These are phyloP conservation scores for Boletus rubropictus DNA, from an alignment of 768 basidiomycete species.

Conservation along the genomic window DNA sequence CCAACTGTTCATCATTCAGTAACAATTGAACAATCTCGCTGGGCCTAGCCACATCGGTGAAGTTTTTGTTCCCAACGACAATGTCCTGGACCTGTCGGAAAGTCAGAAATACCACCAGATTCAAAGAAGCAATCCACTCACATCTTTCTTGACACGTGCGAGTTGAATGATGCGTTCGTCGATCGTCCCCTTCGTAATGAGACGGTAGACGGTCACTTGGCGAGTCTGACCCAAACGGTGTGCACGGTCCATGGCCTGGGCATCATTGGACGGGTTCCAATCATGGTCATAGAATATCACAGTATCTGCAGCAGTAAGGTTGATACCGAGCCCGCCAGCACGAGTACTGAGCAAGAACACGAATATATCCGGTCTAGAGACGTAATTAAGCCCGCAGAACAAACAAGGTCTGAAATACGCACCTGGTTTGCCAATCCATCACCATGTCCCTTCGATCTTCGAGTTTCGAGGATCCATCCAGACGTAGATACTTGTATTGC, in stretches of 20 bases:
- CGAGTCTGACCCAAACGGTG: slow-evolving; percentile 95
- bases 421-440: slow-evolving; percentile 98
- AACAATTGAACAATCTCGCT: slow-evolving; percentile 95
- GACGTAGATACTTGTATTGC: slow-evolving; percentile 88
- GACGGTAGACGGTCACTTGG: slow-evolving; percentile 93
- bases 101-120: neutral
- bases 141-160: slow-evolving; percentile 95
- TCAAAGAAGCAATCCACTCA: slow-evolving; percentile 30
- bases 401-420: slow-evolving; percentile 17
- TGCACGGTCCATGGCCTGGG: slow-evolving; percentile 97
- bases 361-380: slow-evolving; percentile 73
- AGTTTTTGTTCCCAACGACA: slow-evolving; percentile 94
- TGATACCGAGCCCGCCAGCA: slow-evolving; percentile 96
- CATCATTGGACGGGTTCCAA: slow-evolving; percentile 89
- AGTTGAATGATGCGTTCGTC: slow-evolving; percentile 97
- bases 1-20: slow-evolving; percentile 91
- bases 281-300: slow-evolving; percentile 25
- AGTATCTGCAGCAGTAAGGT: slow-evolving; percentile 67
- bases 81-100: slow-evolving; percentile 87
- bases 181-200: slow-evolving; percentile 90
- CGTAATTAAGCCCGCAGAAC: neutral
- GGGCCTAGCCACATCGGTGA: slow-evolving; percentile 88
- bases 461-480: slow-evolving; percentile 91
- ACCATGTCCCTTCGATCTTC: slow-evolving; percentile 99
- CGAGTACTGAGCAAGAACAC: slow-evolving; percentile 90